These are phyloP conservation scores for Kurtzmaniella quercitrusa DNA, from an alignment of 1,139 yeast genomes.

Conservation along the genomic window DNA sequence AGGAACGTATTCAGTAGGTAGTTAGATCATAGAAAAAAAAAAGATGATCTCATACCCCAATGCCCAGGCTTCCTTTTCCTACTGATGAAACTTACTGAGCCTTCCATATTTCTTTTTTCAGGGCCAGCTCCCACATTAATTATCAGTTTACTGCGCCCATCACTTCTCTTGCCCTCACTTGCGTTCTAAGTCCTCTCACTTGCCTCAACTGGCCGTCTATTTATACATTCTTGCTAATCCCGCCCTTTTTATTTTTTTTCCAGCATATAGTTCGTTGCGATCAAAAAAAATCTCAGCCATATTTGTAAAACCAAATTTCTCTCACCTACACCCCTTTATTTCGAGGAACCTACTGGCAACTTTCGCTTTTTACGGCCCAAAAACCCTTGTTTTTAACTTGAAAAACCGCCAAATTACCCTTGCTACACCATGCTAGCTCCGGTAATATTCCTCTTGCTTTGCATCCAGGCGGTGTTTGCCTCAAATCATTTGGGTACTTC, in stretches of 20 bases:
- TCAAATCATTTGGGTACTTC: constrained; percentile 43
- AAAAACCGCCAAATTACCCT: neutral
- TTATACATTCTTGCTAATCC: neutral
- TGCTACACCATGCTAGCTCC: neutral
- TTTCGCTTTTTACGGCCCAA: neutral
- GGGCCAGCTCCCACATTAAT: neutral
- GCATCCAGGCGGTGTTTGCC: constrained; percentile 16
- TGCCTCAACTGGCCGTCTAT: neutral
- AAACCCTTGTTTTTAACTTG: neutral
- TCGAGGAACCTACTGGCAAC: neutral
- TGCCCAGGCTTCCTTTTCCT: neutral
- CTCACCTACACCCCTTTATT: neutral
- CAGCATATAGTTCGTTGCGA: neutral
- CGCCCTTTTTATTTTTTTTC: neutral
- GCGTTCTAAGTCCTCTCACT: neutral
- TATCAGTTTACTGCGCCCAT: neutral
- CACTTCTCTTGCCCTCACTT: neutral
- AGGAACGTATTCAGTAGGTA: no score
- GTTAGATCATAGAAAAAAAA: no score
- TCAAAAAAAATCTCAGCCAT: neutral
- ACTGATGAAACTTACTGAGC: no score
- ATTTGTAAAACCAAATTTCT: neutral
- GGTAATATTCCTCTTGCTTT: constrained; percentile 6
- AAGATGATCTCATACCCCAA: neutral
- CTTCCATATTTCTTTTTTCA: neutral